phyloP scores from a whole-genome alignment of 805 yeast species.

The Helenozyma rhizophorensis region DNA sequence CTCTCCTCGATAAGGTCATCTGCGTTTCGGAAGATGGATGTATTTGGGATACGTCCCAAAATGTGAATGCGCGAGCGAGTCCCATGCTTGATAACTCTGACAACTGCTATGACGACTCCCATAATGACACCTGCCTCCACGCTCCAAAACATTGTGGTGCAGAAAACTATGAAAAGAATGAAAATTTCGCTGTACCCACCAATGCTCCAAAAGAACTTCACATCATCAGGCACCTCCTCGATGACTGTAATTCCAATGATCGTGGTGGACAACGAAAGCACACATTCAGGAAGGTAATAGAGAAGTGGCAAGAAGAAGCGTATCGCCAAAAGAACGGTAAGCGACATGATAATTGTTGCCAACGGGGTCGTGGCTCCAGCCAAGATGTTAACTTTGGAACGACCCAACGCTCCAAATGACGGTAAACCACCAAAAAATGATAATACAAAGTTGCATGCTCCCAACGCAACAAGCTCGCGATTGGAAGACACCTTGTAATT shows the following conservation, averaged over 20 bases:
- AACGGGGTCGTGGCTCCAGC: conserved; percentile 50
- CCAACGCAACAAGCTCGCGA: conserved; percentile 31
- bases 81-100: conserved; percentile 34
- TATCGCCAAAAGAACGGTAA: conserved; percentile 20
- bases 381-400: conserved; percentile 24
- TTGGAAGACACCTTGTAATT: conserved; percentile 30
- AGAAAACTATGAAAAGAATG: conserved; percentile 20
- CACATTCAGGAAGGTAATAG: conserved; percentile 29
- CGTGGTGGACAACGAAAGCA: conserved; percentile 31
- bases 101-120: conserved; percentile 32
- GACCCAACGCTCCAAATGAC: conserved; percentile 33
- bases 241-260: conserved; percentile 50
- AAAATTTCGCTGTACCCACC: conserved; percentile 21
- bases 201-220: conserved; percentile 18
- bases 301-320: conserved; percentile 21
- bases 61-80: conserved; percentile 42
- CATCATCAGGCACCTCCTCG: conserved; percentile 45
- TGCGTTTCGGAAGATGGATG: conserved; percentile 63
- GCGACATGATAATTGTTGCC: conserved; percentile 33
- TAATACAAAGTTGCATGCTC: conserved; percentile 24
- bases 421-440: conserved; percentile 30
- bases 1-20: conserved; percentile 51
- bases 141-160: conserved; percentile 31
- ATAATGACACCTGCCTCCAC: conserved; percentile 35
- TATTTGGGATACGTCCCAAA: conserved; percentile 38